Conservation (phyloP, 2,329 filamentous ascomycete genomes). For the Stachybotrys chartarum region DNA sequence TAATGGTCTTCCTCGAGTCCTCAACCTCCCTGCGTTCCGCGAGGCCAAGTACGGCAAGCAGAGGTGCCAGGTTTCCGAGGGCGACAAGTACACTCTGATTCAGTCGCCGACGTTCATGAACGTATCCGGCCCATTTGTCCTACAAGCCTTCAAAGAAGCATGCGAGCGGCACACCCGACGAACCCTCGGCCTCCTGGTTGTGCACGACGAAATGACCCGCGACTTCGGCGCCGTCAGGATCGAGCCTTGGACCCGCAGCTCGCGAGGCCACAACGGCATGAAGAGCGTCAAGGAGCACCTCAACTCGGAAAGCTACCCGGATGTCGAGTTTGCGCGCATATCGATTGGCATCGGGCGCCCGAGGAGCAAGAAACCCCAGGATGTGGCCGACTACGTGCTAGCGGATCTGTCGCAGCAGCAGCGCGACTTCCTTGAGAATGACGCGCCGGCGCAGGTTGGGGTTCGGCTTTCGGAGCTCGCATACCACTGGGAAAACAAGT, state of each 20-base stretch:
- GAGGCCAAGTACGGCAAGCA: slow-evolving; percentile 42
- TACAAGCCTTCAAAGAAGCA: slow-evolving; percentile 56
- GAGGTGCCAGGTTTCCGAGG: slow-evolving; percentile 39
- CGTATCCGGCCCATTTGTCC: slow-evolving; percentile 64
- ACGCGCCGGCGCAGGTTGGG: slow-evolving; percentile 45
- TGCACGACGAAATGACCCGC: slow-evolving; percentile 85
- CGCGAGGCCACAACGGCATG: slow-evolving; percentile 68
- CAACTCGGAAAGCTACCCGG: slow-evolving; percentile 29
- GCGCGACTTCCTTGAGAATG: slow-evolving; percentile 36
- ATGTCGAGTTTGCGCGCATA: slow-evolving; percentile 49
- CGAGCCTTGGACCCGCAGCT: slow-evolving; percentile 54
- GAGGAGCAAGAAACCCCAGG: slow-evolving; percentile 53
- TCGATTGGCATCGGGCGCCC: slow-evolving; percentile 87
- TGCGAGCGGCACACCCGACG: slow-evolving; percentile 27
- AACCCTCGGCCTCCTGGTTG: slow-evolving; percentile 55
- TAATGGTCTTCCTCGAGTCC: slow-evolving; percentile 43
- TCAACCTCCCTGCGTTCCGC: slow-evolving; percentile 41
- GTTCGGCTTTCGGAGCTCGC: slow-evolving; percentile 40
- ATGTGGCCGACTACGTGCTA: slow-evolving; percentile 74
- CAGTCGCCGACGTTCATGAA: slow-evolving; percentile 82
- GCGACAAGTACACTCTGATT: slow-evolving; percentile 56
- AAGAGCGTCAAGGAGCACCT: slow-evolving; percentile 56
- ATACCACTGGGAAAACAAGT: slow-evolving; percentile 24
- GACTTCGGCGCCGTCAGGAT: slow-evolving; percentile 60
- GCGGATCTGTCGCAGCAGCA: slow-evolving; percentile 49